Conservation (phyloP, 352 stramenopile species). For the Globisporangium nunn region DNA sequence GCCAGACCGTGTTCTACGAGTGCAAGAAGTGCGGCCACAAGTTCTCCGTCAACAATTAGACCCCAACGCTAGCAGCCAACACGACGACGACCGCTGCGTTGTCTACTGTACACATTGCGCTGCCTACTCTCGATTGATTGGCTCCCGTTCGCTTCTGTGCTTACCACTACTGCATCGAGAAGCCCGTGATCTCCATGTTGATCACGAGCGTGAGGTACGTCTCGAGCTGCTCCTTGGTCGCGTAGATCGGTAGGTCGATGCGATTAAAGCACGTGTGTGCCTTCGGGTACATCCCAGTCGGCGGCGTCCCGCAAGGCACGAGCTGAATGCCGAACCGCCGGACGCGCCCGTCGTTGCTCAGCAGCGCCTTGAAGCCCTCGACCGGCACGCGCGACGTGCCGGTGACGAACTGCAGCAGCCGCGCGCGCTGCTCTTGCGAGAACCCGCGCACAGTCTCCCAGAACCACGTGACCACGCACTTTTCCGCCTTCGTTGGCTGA, state of each 20-base stretch:
- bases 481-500: conserved; percentile 39
- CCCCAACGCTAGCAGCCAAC: too few species aligned
- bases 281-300: conserved; percentile 70
- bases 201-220: conserved; percentile 92
- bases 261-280: conserved; percentile 84
- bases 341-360: conserved; percentile 73
- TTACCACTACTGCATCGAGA: conserved; percentile 16
- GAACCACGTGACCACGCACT: conserved; percentile 86
- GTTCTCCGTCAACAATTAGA: conserved; percentile 86
- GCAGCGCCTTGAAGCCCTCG: conserved; percentile 90
- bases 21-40: conserved; percentile 95
- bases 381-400: conserved; percentile 88
- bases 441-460: conserved; percentile 79
- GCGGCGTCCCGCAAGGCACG: conserved; percentile 68
- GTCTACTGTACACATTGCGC: too few species aligned
- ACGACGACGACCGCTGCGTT: too few species aligned
- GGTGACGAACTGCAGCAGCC: conserved; percentile 89
- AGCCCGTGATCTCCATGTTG: conserved; percentile 92
- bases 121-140: too few species aligned
- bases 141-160: too few species aligned
- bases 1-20: conserved; percentile 99
- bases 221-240: conserved; percentile 87
- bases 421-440: conserved; percentile 77
- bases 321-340: conserved; percentile 97
- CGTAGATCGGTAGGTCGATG: conserved; percentile 86